Percentiles rank a stretch among this genome's conserved stretches.
phyloP scores from a whole-genome alignment of 148 eudicot genomes.

The Rhododendron ferrugineum region DNA sequence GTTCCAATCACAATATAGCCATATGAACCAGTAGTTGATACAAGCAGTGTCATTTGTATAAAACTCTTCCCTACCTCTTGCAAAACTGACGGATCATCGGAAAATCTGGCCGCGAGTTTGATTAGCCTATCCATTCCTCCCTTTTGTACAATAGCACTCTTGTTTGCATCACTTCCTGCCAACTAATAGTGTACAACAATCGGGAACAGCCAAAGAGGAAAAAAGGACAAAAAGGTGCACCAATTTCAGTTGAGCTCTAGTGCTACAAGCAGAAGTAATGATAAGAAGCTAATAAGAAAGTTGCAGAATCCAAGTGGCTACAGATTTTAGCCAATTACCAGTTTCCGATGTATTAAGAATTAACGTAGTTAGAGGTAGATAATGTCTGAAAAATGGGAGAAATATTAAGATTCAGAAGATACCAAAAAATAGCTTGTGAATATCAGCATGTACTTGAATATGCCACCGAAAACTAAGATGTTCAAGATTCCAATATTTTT shows the following conservation, averaged over 20 bases:
- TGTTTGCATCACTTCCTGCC: constrained; percentile 94
- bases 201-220: background rate
- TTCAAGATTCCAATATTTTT: background rate
- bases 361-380: background rate
- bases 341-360: background rate
- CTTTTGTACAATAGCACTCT: constrained; percentile 71
- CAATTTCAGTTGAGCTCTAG: background rate
- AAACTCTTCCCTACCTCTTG: constrained; percentile 63
- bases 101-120: constrained; percentile 59
- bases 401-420: background rate
- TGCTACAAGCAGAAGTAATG: constrained; percentile 3
- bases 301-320: background rate
- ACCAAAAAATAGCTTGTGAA: background rate
- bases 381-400: background rate
- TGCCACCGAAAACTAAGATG: background rate
- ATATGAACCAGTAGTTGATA: background rate
- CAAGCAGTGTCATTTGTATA: background rate
- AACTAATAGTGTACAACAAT: constrained; percentile 36
- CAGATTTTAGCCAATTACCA: background rate
- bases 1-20: background rate
- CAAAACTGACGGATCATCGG: constrained; percentile 73
- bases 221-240: background rate
- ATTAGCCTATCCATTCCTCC: constrained; percentile 77
- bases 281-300: background rate
- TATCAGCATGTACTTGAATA: background rate